These are phyloP conservation scores for Deuterostichococcus epilithicus DNA, from an alignment of 139 green algal species.

Conservation along the genomic window DNA sequence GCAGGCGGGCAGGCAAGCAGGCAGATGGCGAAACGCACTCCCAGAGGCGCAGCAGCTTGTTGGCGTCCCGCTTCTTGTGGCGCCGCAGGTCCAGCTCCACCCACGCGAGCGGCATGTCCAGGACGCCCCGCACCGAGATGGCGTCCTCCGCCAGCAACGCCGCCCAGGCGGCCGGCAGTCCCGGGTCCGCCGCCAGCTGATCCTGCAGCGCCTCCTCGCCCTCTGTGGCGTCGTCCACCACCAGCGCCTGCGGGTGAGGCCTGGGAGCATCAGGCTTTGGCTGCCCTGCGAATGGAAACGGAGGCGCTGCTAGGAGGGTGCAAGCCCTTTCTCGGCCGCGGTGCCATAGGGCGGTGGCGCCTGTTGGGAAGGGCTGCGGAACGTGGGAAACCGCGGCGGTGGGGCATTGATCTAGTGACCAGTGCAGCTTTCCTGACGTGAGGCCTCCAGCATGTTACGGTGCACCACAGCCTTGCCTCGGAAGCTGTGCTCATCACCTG, in stretches of 20 bases:
- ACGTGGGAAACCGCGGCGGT: too few species aligned
- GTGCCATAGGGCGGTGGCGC: too few species aligned
- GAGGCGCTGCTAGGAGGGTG: too few species aligned
- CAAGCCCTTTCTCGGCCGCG: too few species aligned
- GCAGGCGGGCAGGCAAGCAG: conserved; percentile 4
- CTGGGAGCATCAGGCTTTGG: too few species aligned
- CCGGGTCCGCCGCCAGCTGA: conserved; percentile 2
- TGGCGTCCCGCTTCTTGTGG: conserved; percentile 7
- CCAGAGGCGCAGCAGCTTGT: neutral
- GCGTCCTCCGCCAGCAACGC: neutral
- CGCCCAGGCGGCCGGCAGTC: neutral
- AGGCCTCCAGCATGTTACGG: too few species aligned
- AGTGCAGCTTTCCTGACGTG: too few species aligned
- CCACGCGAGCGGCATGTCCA: conserved; percentile 5
- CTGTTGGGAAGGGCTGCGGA: too few species aligned
- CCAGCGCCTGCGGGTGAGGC: neutral
- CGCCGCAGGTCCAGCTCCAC: neutral
- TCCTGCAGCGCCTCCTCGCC: conserved; percentile 3
- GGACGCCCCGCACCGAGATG: conserved; percentile 6
- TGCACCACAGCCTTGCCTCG: too few species aligned
- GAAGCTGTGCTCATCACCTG: too few species aligned
- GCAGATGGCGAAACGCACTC: conserved; percentile 5
- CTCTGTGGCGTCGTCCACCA: neutral
- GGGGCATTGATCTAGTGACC: too few species aligned
- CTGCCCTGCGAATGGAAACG: too few species aligned